Evolutionary conservation across 495 filamentous ascomycete genomes (phyloP), one percentile per base, ranked within the genome.

Genomic region (Durotheca rogersii): DNA sequence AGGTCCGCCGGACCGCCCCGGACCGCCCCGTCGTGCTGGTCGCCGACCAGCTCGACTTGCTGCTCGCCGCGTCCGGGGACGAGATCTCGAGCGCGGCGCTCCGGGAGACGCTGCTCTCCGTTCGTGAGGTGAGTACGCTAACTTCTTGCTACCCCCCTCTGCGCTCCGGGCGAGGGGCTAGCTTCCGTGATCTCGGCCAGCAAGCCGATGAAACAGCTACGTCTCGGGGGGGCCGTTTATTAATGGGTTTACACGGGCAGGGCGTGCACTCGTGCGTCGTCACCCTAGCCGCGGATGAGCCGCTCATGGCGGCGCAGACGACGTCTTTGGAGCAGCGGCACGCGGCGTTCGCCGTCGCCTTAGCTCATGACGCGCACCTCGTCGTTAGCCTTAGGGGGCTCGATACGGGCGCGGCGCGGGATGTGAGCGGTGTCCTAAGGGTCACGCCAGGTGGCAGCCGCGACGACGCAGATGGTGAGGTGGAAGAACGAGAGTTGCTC

Each of bases 341-440:
- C 66, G 78, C 87, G 6, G 76, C 82, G 21, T 82, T 95, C 39
- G 72, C 84, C 31, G 66, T 88, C 46, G 77, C 76, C 2, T 54
- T 88, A 58, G 87, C 85, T n/a, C 89, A 96, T 67, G 73, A 82
- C 59, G 89, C 93, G 7, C 61, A 74, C 6, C 75, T 78, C 47
- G 72, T 88, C 1, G 75, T 91, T 64, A 82, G 87, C 51, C 67
- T 91, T 19, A 76, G 89, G 35, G 75, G 80, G 51, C 67, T 97
- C 49, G 88, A 91, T 58, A 95, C 89, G 0, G 92, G 92, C 1
- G 78, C 82, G 11, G 93, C 92, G 41, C 85, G 77, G 66, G 92
- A 97, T 74, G 88, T 96, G 17, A 95, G 87, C 72, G 92, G 93
- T 6, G 88, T 96, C 27, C 53, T 96, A 44, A 79, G 92, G 56